Evolutionary conservation across 495 filamentous ascomycete genomes (phyloP), one percentile per base, ranked within the genome.

Genomic region (Penicillium waksmanii): DNA sequence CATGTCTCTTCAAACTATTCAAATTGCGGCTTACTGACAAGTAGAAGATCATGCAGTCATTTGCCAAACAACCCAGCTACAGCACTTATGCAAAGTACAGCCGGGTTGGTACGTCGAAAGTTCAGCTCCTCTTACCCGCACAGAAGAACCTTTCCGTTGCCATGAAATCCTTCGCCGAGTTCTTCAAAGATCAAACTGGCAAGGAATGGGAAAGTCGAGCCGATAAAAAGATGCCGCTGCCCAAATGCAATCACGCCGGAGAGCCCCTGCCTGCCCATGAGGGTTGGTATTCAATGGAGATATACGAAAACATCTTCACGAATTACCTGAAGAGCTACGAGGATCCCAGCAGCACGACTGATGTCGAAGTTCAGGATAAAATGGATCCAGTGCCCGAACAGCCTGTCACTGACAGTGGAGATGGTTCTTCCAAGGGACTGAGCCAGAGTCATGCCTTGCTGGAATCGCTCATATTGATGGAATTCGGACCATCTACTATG

Each of bases 101-200:
- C 19, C 66, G 73, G 0, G 57, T 65, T 3, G 75, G 77, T 0
- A 62, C 35, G 31, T 63, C 61, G 0, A 52, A 46, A 1, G 54
- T 64, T 2, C 61, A 77, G 3, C 57, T 74, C 15, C 62, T 83
- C 17, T 69, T 73, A 11, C 70, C 71, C 7, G 55, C 68, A 0
- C 69, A 66, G 10, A 72, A 69, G 27, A 64, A 33, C 2, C 63
- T 74, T 3, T 66, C 70, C 0, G 21, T 56, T 7, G 84, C 83
- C 7, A 72, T 82, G 27, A 61, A 25, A 0, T 66, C 66, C 0
- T 89, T 90, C 66, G 72, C 75, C 61, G n/a, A 47, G 0, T 85
- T 85, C 62, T 91, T 90, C 71, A 57, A 69, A 12, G 61, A 70
- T 3, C 81, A 86, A 64, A 84, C 84, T 0, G 81, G 82, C 1